Evolutionary conservation across 2,329 filamentous ascomycete genomes (phyloP).

Genomic region (Septoria petroselini): DNA sequence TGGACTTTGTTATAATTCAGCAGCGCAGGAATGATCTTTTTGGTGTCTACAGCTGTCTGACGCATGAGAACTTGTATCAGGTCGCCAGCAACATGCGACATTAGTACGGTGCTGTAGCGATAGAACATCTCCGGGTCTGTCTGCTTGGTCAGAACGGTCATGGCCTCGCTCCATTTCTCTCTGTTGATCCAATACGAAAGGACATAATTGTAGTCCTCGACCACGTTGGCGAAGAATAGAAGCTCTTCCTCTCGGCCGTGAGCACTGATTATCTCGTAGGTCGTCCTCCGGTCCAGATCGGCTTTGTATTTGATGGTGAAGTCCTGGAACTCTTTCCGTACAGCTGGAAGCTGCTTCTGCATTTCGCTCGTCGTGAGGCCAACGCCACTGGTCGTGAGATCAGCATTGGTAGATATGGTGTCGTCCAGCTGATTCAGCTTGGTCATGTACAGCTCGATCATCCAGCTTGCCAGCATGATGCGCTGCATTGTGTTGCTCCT

Average conservation of each 20-base stretch:
- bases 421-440: conserved; percentile 94
- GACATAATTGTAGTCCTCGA: conserved; percentile 92
- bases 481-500: conserved; percentile 86
- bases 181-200: conserved; percentile 96
- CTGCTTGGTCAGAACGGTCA: conserved; percentile 88
- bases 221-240: conserved; percentile 80
- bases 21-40: conserved; percentile 86
- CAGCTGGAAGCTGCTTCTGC: conserved; percentile 65
- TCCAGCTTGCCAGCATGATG: conserved; percentile 92
- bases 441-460: conserved; percentile 94
- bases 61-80: conserved; percentile 95
- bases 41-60: conserved; percentile 77
- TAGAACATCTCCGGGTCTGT: conserved; percentile 92
- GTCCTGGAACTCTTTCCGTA: conserved; percentile 78
- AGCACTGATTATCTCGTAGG: conserved; percentile 92
- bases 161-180: conserved; percentile 83
- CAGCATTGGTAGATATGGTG: conserved; percentile 83
- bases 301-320: conserved; percentile 81
- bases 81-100: conserved; percentile 80
- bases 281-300: conserved; percentile 86
- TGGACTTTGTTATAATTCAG: conserved; percentile 82
- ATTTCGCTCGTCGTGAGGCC: conserved; percentile 54
- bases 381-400: conserved; percentile 64
- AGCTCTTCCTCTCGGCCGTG: conserved; percentile 93
- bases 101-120: conserved; percentile 93